Evolutionary conservation across 352 stramenopile genomes (phyloP).

Genomic region (Globisporangium polare): DNA sequence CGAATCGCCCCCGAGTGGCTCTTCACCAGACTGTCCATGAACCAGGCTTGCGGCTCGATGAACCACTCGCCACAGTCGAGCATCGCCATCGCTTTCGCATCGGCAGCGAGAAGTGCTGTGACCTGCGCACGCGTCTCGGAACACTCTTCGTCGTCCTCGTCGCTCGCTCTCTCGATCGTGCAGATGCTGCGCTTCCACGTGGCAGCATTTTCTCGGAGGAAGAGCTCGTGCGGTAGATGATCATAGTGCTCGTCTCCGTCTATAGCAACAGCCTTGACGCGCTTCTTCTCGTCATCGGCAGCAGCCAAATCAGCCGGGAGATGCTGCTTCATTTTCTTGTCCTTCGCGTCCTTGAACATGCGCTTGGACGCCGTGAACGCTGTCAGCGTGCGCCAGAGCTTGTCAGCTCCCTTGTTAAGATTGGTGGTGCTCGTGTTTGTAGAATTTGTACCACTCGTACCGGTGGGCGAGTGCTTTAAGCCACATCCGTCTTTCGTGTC

Average conservation of each 20-base stretch:
- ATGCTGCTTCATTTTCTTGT: constrained; percentile 14
- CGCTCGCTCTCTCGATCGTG: constrained; percentile 20
- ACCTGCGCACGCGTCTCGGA: constrained; percentile 19
- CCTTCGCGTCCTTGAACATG: constrained; percentile 23
- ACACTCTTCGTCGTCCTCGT: constrained; percentile 14
- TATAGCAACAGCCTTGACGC: not conserved
- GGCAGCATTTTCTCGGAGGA: constrained; percentile 21
- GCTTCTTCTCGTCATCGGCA: constrained; percentile 5
- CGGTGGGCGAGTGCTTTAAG: not conserved
- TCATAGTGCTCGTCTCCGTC: not conserved
- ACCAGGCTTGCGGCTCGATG: constrained; percentile 49
- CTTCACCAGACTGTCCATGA: constrained; percentile 22
- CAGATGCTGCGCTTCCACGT: constrained; percentile 35
- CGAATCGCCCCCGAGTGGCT: constrained; percentile 26
- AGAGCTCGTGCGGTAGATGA: not conserved
- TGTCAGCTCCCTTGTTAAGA: constrained; percentile 21
- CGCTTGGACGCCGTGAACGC: constrained; percentile 34
- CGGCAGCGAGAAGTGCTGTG: constrained; percentile 27
- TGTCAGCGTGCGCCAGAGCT: constrained; percentile 38
- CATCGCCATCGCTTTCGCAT: constrained; percentile 22
- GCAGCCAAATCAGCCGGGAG: not conserved
- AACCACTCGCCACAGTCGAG: constrained; percentile 39
- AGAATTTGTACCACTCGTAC: not conserved
- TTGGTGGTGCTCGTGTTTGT: constrained; percentile 8
- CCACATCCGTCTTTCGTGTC: constrained; percentile 5